Base-by-base conservation (phyloP, 179 eudicot genomes). In the Amaranthus tricolor region DNA sequence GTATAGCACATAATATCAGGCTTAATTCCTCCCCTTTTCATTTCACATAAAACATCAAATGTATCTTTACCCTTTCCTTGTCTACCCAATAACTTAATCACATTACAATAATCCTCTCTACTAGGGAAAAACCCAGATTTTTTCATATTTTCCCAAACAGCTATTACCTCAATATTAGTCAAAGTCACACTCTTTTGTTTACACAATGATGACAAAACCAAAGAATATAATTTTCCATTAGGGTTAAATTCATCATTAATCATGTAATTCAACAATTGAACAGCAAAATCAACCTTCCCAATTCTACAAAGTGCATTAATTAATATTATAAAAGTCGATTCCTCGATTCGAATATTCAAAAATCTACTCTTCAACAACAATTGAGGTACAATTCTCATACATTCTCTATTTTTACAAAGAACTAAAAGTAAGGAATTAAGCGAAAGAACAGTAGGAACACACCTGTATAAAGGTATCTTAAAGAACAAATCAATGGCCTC, bases 401-500 rank as follows among this genome's bases (percentile, higher is more conserved):
- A 80, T 40, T 74, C 82, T 57, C 62, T 73, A 40, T 49, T 75
- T 54, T 69, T 78, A 77, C 92, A 87, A 11, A 88, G 84, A 70
- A 86, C 75, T 10, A 73, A 62, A 62, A 90, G 85, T 74, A 90
- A 58, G 44, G 82, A 78, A 77, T 90, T 86, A 68, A 90, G 81
- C 7, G 85, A 84, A 1, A 81, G 71, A 5, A 80, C 87, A 62
- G 89, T 79, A 51, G 89, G 89, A 62, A 65, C 83, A 58, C 95
- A 88, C 77, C 92, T 88, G 77, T 82, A 88, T 8, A 63, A 63
- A 16, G 92, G 90, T 16, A 87, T 84, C 64, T 82, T 84, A 54
- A 77, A 87, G 74, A 90, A 90, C 71, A 88, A 73, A 60, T 87
- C 87, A 73, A 90, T 73, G 14, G 89, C 88, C 15, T 85, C 88